A percentile compares a stretch with the other conserved stretches of the same genome.
These are phyloP conservation scores for Calonectria crousiana DNA, from an alignment of 2,329 filamentous ascomycete genomes.

Conservation along the genomic window DNA sequence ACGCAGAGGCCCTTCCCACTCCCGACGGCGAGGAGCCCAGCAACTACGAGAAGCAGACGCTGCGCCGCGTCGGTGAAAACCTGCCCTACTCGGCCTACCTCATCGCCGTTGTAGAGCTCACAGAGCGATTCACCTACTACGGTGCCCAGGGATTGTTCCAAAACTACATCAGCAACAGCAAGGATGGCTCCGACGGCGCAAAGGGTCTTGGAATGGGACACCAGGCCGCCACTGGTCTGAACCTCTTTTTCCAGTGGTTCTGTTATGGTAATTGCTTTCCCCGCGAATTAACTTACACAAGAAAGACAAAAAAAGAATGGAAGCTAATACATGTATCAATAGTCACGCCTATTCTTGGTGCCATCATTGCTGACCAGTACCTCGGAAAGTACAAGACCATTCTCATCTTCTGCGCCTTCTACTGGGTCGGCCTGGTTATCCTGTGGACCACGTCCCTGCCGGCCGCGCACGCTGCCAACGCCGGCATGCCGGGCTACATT, in stretches of 20 bases:
- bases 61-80: conserved; percentile 67
- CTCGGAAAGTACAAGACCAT: conserved; percentile 74
- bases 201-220: conserved; percentile 68
- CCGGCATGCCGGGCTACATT: conserved; percentile 64
- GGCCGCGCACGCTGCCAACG: conserved; percentile 49
- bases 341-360: conserved; percentile 61
- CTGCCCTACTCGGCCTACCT: conserved; percentile 68
- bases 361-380: conserved; percentile 69
- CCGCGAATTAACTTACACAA: no score
- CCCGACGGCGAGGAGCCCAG: conserved; percentile 65
- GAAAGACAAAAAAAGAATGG: neutral
- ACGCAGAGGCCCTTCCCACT: conserved; percentile 46
- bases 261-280: conserved; percentile 50
- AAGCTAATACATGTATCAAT: neutral
- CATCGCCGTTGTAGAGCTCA: conserved; percentile 67
- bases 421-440: conserved; percentile 68
- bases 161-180: conserved; percentile 62
- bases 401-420: conserved; percentile 67
- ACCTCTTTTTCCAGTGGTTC: conserved; percentile 68
- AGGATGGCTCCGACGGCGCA: conserved; percentile 52
- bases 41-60: conserved; percentile 60
- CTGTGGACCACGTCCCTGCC: conserved; percentile 64
- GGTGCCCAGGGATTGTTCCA: conserved; percentile 63
- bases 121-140: conserved; percentile 71
- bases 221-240: conserved; percentile 65